Base-by-base conservation (phyloP, 805 yeast genomes). In the Lipomyces chichibuensis region DNA sequence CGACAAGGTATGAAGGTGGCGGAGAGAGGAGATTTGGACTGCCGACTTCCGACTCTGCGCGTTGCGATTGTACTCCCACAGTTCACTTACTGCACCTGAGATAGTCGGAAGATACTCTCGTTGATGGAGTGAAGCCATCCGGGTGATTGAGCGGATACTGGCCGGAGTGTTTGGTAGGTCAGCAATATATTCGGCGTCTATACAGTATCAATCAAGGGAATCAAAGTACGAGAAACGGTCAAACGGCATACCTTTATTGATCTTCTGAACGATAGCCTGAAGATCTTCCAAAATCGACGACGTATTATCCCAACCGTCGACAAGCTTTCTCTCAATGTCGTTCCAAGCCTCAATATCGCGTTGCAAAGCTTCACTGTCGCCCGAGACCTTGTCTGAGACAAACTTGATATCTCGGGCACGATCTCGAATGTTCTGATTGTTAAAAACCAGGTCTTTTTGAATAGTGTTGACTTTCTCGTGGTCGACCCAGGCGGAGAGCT, bases 91-190 rank as follows among this genome's bases (percentile, higher is more conserved):
- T 4, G 72, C 64, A n/a, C 65, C 61, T 20, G 66, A 59, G 2
- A 76, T 69, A 55, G 72, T 72, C 2, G 76, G 75, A 13, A 76
- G 59, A 49, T 75, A 74, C 62, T 76, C 78, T n/a, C 68, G 64
- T 33, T 72, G 73, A 57, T 76, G 78, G 13, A 76, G 57, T 2
- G 63, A 54, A 20, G 70, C 64, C 35, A 75, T 70, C 4, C 76
- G 65, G 14, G 54, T 25, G 32, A 68, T 67, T 11, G 66, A 64
- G 43, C 71, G 69, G 57, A 66, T 60, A 32, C 71, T 67, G 3
- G 67, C 60, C 7, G 69, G 66, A 25, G 74, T 64, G 20, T 67
- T 69, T 5, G 68, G 65, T 20, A 73, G 63, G 51, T 69, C 65
- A 11, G 69, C 65, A 46, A 75, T 66, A 54, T 72, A 68, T 43